Evolutionary conservation across 2,329 filamentous ascomycete species (phyloP).

Genomic region (Alternaria consortialis): DNA sequence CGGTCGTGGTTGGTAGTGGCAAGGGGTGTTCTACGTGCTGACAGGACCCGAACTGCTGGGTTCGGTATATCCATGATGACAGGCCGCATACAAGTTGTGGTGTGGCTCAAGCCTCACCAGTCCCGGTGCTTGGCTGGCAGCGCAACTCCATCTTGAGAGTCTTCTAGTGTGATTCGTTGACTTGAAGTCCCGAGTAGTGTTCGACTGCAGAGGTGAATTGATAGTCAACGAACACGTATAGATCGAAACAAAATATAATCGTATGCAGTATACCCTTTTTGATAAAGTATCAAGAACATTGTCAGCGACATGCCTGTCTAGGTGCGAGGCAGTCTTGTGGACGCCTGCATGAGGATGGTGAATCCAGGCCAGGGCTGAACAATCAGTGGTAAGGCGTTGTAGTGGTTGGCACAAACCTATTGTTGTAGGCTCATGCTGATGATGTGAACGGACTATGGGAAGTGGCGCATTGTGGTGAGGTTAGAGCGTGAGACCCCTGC

Average conservation of each 20-base stretch:
- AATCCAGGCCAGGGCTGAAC: slow-evolving; percentile 17
- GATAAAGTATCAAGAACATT: neutral
- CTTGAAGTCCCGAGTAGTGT: neutral
- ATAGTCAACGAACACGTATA: neutral
- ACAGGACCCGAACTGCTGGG: slow-evolving; percentile 26
- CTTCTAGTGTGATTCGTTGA: neutral
- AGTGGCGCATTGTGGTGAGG: slow-evolving; percentile 22
- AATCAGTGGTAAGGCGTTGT: slow-evolving; percentile 11
- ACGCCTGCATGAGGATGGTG: slow-evolving; percentile 17
- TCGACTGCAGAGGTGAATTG: neutral
- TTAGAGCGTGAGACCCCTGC: slow-evolving; percentile 10
- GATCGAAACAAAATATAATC: neutral
- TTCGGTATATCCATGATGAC: slow-evolving; percentile 20
- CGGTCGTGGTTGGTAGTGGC: slow-evolving; percentile 33
- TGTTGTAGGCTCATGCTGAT: slow-evolving; percentile 16
- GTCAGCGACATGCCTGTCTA: neutral
- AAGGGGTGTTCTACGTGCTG: slow-evolving; percentile 43
- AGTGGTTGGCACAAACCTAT: slow-evolving; percentile 5
- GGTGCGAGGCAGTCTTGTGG: slow-evolving; percentile 3
- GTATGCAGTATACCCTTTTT: neutral
- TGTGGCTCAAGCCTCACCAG: slow-evolving; percentile 37
- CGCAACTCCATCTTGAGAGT: slow-evolving; percentile 12
- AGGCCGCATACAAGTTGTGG: slow-evolving; percentile 24
- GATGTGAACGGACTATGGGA: slow-evolving; percentile 21
- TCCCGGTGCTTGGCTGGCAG: slow-evolving; percentile 30